Evolutionary conservation across 805 yeast species (phyloP).

Genomic region (Kodamaea leandrae): DNA sequence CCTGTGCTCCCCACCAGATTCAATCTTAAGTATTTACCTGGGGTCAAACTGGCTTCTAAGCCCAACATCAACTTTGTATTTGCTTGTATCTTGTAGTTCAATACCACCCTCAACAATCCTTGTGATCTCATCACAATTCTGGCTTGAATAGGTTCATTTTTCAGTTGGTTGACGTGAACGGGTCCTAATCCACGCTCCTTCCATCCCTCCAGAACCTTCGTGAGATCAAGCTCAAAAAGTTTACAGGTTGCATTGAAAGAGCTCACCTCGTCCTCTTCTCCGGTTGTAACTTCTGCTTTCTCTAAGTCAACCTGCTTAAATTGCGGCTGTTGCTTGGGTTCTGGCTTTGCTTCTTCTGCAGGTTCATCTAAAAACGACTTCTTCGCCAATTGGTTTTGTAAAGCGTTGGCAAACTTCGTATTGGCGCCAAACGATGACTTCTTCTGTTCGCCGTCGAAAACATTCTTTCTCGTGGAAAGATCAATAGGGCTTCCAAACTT

Average conservation of each 20-base stretch:
- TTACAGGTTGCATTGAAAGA: conserved; percentile 71
- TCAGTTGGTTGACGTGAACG: conserved; percentile 67
- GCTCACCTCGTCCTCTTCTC: conserved; percentile 83
- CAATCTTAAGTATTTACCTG: conserved; percentile 80
- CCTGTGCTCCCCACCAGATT: conserved; percentile 60
- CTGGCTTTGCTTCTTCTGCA: conserved; percentile 16
- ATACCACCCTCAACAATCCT: conserved; percentile 76
- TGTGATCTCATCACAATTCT: conserved; percentile 90
- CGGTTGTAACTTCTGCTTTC: conserved; percentile 64
- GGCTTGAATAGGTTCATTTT: conserved; percentile 39
- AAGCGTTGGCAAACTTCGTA: conserved; percentile 52
- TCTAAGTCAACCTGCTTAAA: conserved; percentile 60
- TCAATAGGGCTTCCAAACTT: conserved; percentile 2
- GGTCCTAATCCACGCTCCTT: conserved; percentile 92
- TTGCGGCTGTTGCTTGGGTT: conserved; percentile 26
- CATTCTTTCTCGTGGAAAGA: conserved; percentile 6
- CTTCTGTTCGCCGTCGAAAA: conserved; percentile 40
- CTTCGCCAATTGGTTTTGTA: conserved; percentile 48
- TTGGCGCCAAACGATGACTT: conserved; percentile 44
- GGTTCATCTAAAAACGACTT: conserved; percentile 56
- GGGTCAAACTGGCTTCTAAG: conserved; percentile 77
- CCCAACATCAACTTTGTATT: conserved; percentile 71
- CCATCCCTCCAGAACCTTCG: conserved; percentile 77
- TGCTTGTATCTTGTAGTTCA: conserved; percentile 66
- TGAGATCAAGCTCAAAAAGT: conserved; percentile 69